Conservation (phyloP, 1,139 yeast species). For the Suhomyces anneliseae region DNA sequence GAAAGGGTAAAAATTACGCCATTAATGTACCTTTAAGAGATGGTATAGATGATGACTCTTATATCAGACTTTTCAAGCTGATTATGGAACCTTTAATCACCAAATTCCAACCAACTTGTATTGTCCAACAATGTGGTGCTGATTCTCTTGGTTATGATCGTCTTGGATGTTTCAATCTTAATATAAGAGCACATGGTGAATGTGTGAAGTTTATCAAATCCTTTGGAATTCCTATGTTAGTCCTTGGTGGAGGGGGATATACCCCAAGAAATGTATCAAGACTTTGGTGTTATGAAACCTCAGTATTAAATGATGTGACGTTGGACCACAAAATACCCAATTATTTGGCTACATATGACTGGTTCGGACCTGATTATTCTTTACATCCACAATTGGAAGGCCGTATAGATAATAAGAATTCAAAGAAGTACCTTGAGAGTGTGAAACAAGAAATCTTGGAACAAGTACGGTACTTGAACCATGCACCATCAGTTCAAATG, state of each 20-base stretch:
- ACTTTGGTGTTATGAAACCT: slow-evolving; percentile 94
- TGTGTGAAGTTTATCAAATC: slow-evolving; percentile 86
- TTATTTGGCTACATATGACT: slow-evolving; percentile 75
- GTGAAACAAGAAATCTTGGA: slow-evolving; percentile 77
- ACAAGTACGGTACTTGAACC: slow-evolving; percentile 75
- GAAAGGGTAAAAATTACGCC: slow-evolving; percentile 81
- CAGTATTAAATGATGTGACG: slow-evolving; percentile 76
- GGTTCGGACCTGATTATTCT: slow-evolving; percentile 91
- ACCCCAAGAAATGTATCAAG: slow-evolving; percentile 94
- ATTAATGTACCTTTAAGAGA: slow-evolving; percentile 93
- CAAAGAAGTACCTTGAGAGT: slow-evolving; percentile 80
- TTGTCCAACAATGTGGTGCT: slow-evolving; percentile 96
- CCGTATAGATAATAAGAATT: slow-evolving; percentile 81
- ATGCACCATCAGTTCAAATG: slow-evolving; percentile 96
- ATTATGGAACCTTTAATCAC: slow-evolving; percentile 85
- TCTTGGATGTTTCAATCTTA: slow-evolving; percentile 88
- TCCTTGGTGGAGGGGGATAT: slow-evolving; percentile 97
- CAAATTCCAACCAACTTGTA: slow-evolving; percentile 83
- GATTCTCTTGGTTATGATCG: slow-evolving; percentile 93
- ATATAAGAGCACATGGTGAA: slow-evolving; percentile 91
- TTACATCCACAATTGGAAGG: slow-evolving; percentile 90
- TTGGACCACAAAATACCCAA: slow-evolving; percentile 77
- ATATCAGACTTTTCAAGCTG: slow-evolving; percentile 73
- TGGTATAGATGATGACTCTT: slow-evolving; percentile 94
- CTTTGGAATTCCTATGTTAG: slow-evolving; percentile 86